Evolutionary conservation across 2,329 filamentous ascomycete species (phyloP), one percentile per base, ranked within the genome.

Genomic region (Aureobasidium sp.): DNA sequence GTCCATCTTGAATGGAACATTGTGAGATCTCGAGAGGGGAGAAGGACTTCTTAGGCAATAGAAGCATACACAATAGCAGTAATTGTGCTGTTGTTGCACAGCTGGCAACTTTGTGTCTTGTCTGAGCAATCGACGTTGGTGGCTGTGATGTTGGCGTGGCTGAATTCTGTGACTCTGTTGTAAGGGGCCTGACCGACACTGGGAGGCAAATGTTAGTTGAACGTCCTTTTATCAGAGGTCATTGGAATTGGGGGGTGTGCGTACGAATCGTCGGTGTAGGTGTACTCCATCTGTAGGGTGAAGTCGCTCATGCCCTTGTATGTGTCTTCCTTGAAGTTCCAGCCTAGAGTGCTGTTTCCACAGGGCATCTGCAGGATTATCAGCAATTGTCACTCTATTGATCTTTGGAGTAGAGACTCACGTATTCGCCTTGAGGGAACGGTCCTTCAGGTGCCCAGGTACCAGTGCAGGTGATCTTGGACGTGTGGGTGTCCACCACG

Each of bases 261-360:
- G 7, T 30, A 58, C 49, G 53, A 49, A 30, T 39, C 42, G 21
- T 61, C 53, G 13, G 21, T 29, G 48, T 50, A 63, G 32, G 30
- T 50, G 57, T 64, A 59, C 25, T 63, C 45, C 21, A 64, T 16
- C 11, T 64, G 47, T 16, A 64, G 36, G 7, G 29, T 42, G 42
- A 64, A 64, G 10, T 36, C 29, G 13, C 39, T 29, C 34, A 62
- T 32, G 42, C 39, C 32, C 16, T 47, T 59, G 57, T 36, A 63
- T 5, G 54, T 62, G 34, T 50, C 36, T 32, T 61, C 54, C 16
- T 50, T 45, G 42, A 64, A 61, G 47, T 62, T 62, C 61, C 62
- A 64, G 41, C 50, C 58, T n/a, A 61, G 42, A 27, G 39, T 53
- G 37, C 42, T 37, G 61, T 61, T 63, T 36, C 10, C 13, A 51